Conservation (phyloP, 495 filamentous ascomycete genomes). For the Tuber borchii region DNA sequence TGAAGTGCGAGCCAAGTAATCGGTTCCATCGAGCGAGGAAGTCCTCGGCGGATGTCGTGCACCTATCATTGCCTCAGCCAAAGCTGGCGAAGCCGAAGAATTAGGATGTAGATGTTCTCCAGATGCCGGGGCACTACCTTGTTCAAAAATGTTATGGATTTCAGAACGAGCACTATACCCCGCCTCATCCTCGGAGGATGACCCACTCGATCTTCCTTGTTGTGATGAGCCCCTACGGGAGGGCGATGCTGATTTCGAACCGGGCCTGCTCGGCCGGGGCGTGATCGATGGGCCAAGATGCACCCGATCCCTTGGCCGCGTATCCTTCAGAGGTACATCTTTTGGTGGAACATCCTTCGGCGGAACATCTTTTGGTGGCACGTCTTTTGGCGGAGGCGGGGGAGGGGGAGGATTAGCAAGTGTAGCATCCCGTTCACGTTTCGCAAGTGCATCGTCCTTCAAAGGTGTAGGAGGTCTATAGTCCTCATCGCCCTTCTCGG, state of each 20-base stretch:
- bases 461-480: slow-evolving; percentile 28
- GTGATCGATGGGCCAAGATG: slow-evolving; percentile 63
- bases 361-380: slow-evolving; percentile 23
- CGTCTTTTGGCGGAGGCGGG: slow-evolving; percentile 5
- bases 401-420: slow-evolving; percentile 18
- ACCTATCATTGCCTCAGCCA: background rate
- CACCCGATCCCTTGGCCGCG: slow-evolving; percentile 36
- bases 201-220: slow-evolving; percentile 13
- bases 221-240: slow-evolving; percentile 20
- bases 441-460: slow-evolving; percentile 27
- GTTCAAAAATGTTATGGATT: slow-evolving; percentile 94
- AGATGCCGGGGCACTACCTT: slow-evolving; percentile 39
- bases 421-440: slow-evolving; percentile 5
- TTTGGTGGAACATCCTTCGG: slow-evolving; percentile 16
- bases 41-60: slow-evolving; percentile 21
- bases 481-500: slow-evolving; percentile 18
- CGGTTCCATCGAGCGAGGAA: slow-evolving; percentile 49
- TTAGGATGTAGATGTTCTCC: slow-evolving; percentile 37
- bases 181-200: slow-evolving; percentile 51
- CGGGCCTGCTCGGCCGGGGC: slow-evolving; percentile 44
- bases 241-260: slow-evolving; percentile 21
- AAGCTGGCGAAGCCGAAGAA: slow-evolving; percentile 8
- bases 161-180: slow-evolving; percentile 71
- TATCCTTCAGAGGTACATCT: slow-evolving; percentile 32
- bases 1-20: slow-evolving; percentile 77